phyloP scores from a whole-genome alignment of 2,329 filamentous ascomycete genomes.

The Berkeleyomyces basicola region DNA sequence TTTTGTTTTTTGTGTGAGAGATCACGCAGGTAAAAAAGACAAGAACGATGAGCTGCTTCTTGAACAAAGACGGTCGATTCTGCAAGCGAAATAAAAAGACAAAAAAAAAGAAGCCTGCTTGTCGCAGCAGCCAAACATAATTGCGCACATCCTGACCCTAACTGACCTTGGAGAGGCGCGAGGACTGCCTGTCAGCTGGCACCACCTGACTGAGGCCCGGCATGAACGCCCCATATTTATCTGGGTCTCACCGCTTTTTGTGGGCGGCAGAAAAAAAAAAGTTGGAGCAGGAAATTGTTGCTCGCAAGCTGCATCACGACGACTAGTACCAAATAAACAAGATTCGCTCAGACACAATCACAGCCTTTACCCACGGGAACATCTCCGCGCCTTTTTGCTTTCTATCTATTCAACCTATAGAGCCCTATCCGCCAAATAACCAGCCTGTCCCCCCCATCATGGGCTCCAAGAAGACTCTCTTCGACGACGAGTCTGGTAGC shows the following conservation, averaged over 20 bases:
- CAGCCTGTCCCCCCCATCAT: background rate
- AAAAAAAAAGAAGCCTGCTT: too few relatives aligned
- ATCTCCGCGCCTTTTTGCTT: background rate
- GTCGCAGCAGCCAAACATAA: too few relatives aligned
- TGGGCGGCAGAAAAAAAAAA: constrained; percentile 12
- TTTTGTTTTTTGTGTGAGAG: too few relatives aligned
- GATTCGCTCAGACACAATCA: background rate
- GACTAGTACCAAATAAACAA: too few relatives aligned
- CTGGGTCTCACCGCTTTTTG: constrained; percentile 2
- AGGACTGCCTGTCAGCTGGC: background rate
- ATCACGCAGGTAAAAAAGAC: too few relatives aligned
- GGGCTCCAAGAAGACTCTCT: constrained; percentile 26
- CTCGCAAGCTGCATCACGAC: too few relatives aligned
- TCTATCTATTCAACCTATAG: background rate
- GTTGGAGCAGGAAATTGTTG: constrained; percentile 1
- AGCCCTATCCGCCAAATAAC: background rate
- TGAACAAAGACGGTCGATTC: too few relatives aligned
- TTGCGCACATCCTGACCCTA: too few relatives aligned
- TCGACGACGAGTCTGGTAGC: constrained; percentile 33
- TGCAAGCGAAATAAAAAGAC: too few relatives aligned
- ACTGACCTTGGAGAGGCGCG: background rate
- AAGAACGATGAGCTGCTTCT: too few relatives aligned
- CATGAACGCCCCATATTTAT: background rate
- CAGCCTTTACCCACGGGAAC: background rate
- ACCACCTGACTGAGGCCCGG: background rate